Conservation (phyloP, 768 basidiomycete genomes). For the Xerocomus potaroensis region DNA sequence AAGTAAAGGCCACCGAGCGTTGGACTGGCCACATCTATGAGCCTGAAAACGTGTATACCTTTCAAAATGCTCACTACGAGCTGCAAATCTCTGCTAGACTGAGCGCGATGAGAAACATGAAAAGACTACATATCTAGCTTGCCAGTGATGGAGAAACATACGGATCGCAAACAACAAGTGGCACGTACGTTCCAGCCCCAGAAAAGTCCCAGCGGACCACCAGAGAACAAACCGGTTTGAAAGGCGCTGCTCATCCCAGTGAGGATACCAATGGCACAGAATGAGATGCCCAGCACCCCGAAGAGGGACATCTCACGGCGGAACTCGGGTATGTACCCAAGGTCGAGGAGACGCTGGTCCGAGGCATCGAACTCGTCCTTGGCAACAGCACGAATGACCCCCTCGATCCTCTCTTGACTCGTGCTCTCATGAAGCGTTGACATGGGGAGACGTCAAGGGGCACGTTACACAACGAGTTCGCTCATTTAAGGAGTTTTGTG, state of each 20-base stretch:
- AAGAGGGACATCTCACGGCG: conserved; percentile 57
- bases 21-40: conserved; percentile 33
- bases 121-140: conserved; percentile 47
- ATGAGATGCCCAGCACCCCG: conserved; percentile 56
- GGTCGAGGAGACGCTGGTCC: conserved; percentile 44
- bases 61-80: conserved; percentile 40
- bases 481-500: neutral
- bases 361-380: conserved; percentile 10
- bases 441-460: neutral
- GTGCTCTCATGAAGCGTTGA: conserved; percentile 1
- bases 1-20: conserved; percentile 60
- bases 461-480: no score
- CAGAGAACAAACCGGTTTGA: conserved; percentile 55
- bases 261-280: conserved; percentile 57
- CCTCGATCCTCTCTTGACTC: conserved; percentile 15
- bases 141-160: neutral
- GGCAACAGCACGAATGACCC: no score
- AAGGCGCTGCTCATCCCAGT: conserved; percentile 60
- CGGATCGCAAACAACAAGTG: conserved; percentile 11
- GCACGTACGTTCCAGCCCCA: conserved; percentile 64
- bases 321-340: conserved; percentile 55
- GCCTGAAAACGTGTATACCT: neutral
- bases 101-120: conserved; percentile 55
- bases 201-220: conserved; percentile 54
- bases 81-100: conserved; percentile 58